Base-by-base conservation (phyloP, 495 filamentous ascomycete species). In the Astrothelium subdiscretum region DNA sequence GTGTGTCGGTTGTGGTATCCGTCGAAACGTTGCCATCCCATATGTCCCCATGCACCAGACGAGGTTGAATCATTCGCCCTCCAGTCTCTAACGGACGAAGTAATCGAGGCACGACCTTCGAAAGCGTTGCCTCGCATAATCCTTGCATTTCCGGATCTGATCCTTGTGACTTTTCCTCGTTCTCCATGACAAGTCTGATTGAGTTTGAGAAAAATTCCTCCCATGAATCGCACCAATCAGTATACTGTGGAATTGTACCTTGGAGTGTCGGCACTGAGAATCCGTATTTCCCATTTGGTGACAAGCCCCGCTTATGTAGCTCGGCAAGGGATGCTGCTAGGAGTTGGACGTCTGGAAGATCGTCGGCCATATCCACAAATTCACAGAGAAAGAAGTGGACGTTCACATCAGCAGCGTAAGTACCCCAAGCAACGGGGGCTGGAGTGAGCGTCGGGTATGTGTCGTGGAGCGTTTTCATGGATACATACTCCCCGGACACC, bases 61-160 rank as follows among this genome's bases (percentile, higher is more conserved):
- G 38, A 44, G 70, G 68, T 57, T 67, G 20, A 32, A 72, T 72
- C 3, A 52, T 29, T 13, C 63, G 59, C 10, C 69, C 70, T 58
- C 66, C 70, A 59, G 70, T 72, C 60, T 72, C 70, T n/a, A 72
- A 40, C 13, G 68, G 69, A n/a, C 70, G 66, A 12, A 72, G 68
- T 26, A 72, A 51, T 32, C 70, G 69, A 32, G 70, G 70, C 20
- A 64, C 42, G 20, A 63, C 62, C 58, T 60, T 64, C 48, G 20
- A 26, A 15, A 64, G 24, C 13, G 61, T 31, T 31, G 57, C 42
- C 24, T 27, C 8, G 27, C n/a, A 42, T 12, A 64, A 57, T 20
- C 10, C 12, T 13, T 27, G 32, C 57, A 64, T 31, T 43, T 64
- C 59, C 24, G 38, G 54, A 20, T 64, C 54, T n/a, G 31, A 35